These are phyloP conservation scores for Acidiella bohemica DNA, from an alignment of 495 filamentous ascomycete genomes.

Conservation along the genomic window DNA sequence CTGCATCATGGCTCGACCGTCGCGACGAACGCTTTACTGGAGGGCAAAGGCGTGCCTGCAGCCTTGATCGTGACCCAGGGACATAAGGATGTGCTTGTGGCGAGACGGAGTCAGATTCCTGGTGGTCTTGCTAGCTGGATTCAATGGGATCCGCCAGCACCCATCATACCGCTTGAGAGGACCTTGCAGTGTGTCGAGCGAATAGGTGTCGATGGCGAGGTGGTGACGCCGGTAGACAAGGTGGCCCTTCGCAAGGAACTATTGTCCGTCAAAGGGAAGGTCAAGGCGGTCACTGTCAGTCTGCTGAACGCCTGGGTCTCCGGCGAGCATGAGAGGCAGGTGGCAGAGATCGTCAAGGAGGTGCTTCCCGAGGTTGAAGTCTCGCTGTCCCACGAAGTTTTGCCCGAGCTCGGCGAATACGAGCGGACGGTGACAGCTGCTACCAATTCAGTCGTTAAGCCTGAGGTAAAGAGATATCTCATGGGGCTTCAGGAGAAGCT, in stretches of 20 bases:
- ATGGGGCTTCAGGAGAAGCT: conserved; percentile 29
- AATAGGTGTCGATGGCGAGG: conserved; percentile 33
- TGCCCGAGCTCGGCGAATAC: conserved; percentile 39
- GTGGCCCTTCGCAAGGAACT: conserved; percentile 28
- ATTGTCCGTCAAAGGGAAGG: conserved; percentile 25
- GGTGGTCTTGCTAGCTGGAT: conserved; percentile 38
- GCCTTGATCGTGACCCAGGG: conserved; percentile 22
- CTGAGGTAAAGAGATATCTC: conserved; percentile 36
- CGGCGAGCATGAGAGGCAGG: conserved; percentile 30
- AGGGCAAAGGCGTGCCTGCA: conserved; percentile 22
- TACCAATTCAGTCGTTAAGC: conserved; percentile 39
- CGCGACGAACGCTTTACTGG: conserved; percentile 21
- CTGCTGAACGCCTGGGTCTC: conserved; percentile 38
- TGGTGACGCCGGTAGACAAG: conserved; percentile 31
- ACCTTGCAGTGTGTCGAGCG: conserved; percentile 38
- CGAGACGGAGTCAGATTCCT: conserved; percentile 37
- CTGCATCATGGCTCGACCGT: conserved; percentile 23
- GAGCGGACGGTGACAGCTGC: conserved; percentile 40
- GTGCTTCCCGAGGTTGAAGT: conserved; percentile 30
- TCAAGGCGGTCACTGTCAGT: conserved; percentile 36
- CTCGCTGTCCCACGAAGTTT: conserved; percentile 35
- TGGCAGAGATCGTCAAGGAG: conserved; percentile 30
- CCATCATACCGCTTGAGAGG: conserved; percentile 37
- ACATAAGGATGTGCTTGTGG: conserved; percentile 29
- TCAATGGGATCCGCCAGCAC: conserved; percentile 35